These are phyloP conservation scores for Hyphopichia khmerensis DNA, from an alignment of 1,139 yeast genomes.

Conservation along the genomic window DNA sequence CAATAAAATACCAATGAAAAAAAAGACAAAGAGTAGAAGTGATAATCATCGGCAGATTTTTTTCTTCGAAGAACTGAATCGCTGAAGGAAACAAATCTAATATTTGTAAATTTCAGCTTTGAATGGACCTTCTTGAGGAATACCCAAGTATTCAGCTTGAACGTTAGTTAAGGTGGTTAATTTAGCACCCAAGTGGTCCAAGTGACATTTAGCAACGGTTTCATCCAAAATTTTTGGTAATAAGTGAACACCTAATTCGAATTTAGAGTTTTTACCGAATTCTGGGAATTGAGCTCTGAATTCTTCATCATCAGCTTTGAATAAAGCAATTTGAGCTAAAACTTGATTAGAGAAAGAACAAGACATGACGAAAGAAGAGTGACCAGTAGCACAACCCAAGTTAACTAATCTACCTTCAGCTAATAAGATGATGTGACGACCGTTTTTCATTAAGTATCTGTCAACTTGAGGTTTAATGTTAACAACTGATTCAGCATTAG, in stretches of 20 bases:
- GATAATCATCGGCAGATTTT: constrained; percentile 12
- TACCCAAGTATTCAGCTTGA: constrained; percentile 95
- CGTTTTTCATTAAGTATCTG: constrained; percentile 88
- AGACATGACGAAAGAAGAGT: constrained; percentile 98
- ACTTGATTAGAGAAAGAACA: constrained; percentile 99
- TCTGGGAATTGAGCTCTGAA: constrained; percentile 85
- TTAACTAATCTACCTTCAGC: constrained; percentile 99
- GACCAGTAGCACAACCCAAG: constrained; percentile 99
- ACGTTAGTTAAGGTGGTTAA: constrained; percentile 73
- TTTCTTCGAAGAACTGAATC: constrained; percentile 2
- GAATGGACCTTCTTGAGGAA: constrained; percentile 95
- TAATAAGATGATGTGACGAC: constrained; percentile 92
- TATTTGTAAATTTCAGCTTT: constrained; percentile 99
- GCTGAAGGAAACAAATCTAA: constrained; percentile 37
- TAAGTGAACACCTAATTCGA: constrained; percentile 90
- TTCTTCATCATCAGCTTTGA: constrained; percentile 79
- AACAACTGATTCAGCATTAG: constrained; percentile 83
- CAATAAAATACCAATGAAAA: constrained; percentile 10
- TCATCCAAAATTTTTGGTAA: constrained; percentile 98
- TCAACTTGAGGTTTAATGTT: constrained; percentile 99
- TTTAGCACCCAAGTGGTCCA: constrained; percentile 91
- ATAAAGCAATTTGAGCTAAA: constrained; percentile 97
- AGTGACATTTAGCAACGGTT: constrained; percentile 97
- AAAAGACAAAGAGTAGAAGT: constrained; percentile 10
- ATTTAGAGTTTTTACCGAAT: constrained; percentile 91